Evolutionary conservation across 2,329 filamentous ascomycete species (phyloP).

Genomic region (Clonostachys solani): DNA sequence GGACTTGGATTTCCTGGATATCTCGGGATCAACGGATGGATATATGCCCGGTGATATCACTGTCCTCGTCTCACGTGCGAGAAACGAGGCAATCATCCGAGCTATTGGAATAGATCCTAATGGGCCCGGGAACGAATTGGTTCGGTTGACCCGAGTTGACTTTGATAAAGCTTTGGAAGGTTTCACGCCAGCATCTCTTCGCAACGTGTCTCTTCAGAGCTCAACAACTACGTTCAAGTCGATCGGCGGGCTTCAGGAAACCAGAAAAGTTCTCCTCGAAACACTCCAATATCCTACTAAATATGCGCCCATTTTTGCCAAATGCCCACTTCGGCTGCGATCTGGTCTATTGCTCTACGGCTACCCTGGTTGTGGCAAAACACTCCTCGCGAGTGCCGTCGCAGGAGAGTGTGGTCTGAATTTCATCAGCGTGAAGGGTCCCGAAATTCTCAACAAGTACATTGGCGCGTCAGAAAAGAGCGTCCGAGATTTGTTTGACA

Average conservation of each 20-base stretch:
- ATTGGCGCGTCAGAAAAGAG: conserved; percentile 97
- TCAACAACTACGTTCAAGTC: conserved; percentile 90
- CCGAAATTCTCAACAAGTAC: conserved; percentile 98
- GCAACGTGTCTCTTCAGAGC: conserved; percentile 90
- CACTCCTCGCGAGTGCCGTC: conserved; percentile 90
- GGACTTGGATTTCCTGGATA: conserved; percentile 83
- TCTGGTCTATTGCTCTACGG: conserved; percentile 92
- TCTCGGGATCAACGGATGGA: conserved; percentile 91
- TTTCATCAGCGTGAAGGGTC: conserved; percentile 97
- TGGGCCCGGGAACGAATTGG: conserved; percentile 37
- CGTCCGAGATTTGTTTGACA: conserved; percentile 90
- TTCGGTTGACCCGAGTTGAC: conserved; percentile 68
- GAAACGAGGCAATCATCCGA: conserved; percentile 89
- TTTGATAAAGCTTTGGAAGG: conserved; percentile 83
- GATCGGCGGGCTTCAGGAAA: conserved; percentile 84
- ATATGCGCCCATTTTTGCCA: conserved; percentile 95
- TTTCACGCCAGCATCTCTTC: conserved; percentile 90
- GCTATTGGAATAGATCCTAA: conserved; percentile 51
- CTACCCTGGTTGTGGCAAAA: conserved; percentile 95
- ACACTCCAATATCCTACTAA: conserved; percentile 96
- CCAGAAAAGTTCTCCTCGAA: conserved; percentile 86
- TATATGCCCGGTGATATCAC: conserved; percentile 96
- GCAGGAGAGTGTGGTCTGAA: conserved; percentile 96
- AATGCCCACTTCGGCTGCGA: conserved; percentile 89
- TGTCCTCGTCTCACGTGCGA: conserved; percentile 78